Conservation (phyloP, 345 rosid genomes). For the Raphanus sativus region DNA sequence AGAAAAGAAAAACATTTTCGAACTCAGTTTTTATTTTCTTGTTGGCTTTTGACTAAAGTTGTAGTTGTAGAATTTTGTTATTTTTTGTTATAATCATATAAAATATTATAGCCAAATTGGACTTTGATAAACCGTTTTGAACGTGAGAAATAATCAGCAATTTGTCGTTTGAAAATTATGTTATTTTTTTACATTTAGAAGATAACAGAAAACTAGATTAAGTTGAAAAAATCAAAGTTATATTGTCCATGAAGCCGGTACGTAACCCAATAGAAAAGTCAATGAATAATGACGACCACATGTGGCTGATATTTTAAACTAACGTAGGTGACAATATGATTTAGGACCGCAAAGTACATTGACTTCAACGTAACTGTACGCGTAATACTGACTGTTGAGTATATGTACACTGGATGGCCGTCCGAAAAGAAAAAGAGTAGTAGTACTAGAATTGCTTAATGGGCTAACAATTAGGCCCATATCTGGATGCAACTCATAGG, state of each 20-base stretch:
- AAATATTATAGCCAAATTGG: conserved; percentile 1
- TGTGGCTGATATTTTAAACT: neutral
- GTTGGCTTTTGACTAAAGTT: conserved; percentile 24
- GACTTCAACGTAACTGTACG: conserved; percentile 11
- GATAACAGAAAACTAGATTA: neutral
- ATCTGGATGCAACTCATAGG: neutral
- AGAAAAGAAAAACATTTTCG: conserved; percentile 7
- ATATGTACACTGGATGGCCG: neutral
- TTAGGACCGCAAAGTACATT: conserved; percentile 15
- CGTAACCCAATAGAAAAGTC: conserved; percentile 9
- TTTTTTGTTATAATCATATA: too few relatives aligned
- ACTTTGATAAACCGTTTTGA: neutral
- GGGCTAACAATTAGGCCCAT: neutral
- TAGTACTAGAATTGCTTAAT: neutral
- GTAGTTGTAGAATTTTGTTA: conserved; percentile 20
- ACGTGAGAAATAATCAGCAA: conserved; percentile 5
- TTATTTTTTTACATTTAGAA: neutral
- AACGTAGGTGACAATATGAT: neutral
- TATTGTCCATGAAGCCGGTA: conserved; percentile 1
- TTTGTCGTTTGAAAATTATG: neutral
- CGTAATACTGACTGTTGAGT: neutral
- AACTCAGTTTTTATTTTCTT: neutral
- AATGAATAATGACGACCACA: conserved; percentile 11
- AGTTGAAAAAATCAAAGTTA: conserved; percentile 10
- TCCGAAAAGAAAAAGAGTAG: too few relatives aligned